Base-by-base conservation (phyloP, 2,329 filamentous ascomycete species). In the Beauveria varroae region DNA sequence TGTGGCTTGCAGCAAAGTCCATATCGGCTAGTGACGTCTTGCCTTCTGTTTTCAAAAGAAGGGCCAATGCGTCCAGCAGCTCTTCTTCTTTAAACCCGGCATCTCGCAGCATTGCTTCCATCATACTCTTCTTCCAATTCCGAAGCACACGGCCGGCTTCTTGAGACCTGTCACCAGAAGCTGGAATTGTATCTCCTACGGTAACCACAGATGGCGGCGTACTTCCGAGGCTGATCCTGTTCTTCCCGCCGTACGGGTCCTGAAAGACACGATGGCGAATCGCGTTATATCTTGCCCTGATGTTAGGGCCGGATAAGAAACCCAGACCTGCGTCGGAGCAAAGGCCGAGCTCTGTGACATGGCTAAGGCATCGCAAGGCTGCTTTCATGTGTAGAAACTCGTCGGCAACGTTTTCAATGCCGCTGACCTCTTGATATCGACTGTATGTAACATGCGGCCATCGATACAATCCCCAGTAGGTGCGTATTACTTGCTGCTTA, bases 241-340 rank as follows among this genome's bases (percentile, higher is more conserved):
- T 34, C 18, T 9, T 6, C 14, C 66, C 67, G 67, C 69, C 69
- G 44, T 71, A 64, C 40, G 68, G 64, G 3, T 65, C 66, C 28
- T 68, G 65, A 63, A 78, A 78, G n/a, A 78, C 70, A 3, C 73
- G 68, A 18, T 72, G 69, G 6, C 64, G 69, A 40, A 64, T 63
- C 1, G 74, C 74, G 20, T 76, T 72, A 52, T 81, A 74, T 22
- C 81, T 74, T 6, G 75, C 74, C 51, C 79, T 79, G 20, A 78
- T 73, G 68, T 89, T 86, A 1, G 86, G 83, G 0, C 86, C 86
- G 52, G 76, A 75, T 12, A 90, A 77, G 78, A 86, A 90, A 12
- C 88, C 88, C 43, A 90, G 76, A 10, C 87, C 86, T 61, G 81
- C 86, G 67, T 89, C 85, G 46, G 89, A 79, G 20, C 84, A 88